A percentile compares a stretch with the other conserved stretches of the same genome.
These are phyloP conservation scores for Colletotrichum siamense DNA, from an alignment of 2,329 filamentous ascomycete species.

Conservation along the genomic window DNA sequence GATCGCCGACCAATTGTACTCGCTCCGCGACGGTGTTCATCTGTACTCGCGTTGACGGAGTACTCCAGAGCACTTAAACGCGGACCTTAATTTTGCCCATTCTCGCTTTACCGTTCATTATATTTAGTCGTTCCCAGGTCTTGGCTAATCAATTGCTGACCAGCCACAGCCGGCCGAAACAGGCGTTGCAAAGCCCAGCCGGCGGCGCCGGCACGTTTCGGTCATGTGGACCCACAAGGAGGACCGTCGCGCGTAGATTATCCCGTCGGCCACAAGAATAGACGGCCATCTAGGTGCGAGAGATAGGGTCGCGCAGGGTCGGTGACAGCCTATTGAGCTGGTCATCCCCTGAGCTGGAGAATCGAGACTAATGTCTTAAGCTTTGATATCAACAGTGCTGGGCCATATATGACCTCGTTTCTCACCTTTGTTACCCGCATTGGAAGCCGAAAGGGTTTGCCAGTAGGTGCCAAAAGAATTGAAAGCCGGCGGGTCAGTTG, in stretches of 20 bases:
- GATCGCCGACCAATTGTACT: neutral
- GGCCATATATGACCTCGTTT: accelerated
- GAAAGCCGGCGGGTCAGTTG: neutral
- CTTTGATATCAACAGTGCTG: neutral
- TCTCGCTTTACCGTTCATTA: neutral
- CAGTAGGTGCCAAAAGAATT: accelerated
- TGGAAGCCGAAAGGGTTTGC: neutral
- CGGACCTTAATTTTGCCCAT: neutral
- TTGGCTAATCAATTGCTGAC: neutral
- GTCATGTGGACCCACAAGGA: neutral
- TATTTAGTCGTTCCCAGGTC: neutral
- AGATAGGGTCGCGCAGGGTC: neutral
- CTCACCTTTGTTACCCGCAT: neutral
- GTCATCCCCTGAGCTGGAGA: neutral
- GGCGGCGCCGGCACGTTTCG: neutral
- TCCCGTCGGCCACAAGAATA: neutral
- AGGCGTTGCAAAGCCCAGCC: neutral
- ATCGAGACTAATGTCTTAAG: neutral
- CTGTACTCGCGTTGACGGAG: neutral
- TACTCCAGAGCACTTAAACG: neutral
- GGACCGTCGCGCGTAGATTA: neutral
- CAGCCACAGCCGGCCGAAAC: neutral
- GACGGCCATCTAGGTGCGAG: neutral
- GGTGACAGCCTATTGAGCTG: accelerated
- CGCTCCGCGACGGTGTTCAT: neutral